Evolutionary conservation across 176 grass and related monocot species (phyloP), one percentile per base, ranked within the genome.

Genomic region (Bonia amplexicaulis): DNA sequence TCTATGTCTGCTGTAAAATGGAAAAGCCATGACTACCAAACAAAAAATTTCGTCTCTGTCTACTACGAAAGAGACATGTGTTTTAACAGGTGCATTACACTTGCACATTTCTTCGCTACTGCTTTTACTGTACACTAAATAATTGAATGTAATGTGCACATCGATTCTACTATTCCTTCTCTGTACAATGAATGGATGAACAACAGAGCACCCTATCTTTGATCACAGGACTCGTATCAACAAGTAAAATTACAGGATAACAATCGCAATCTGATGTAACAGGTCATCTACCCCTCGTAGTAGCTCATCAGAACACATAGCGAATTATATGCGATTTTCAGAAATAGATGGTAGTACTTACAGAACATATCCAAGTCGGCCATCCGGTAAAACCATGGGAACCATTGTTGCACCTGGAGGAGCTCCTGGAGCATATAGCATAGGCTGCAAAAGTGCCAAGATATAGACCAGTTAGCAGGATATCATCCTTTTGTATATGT

Each of bases 331-430:
- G 54, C 26, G 26, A 12, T n/a, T 69, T 79, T 46, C 63, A 60
- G 29, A 41, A 61, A 52, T 15, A 83, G 2, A 73, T 66, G 2
- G 12, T 59, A 68, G 6, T 59, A 78, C 83, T 89, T 86, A 92
- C 87, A 89, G 41, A 47, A 82, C 83, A 22, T 92, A 92, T 86
- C 77, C 87, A 78, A 89, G 74, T 45, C 79, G 79, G 23, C 90
- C 87, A 48, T 92, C 90, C 0, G 90, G 79, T 71, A 92, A 55
- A 37, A 89, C 22, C 90, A 89, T 89, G 15, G 87, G 87, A 19
- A 84, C 69, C 90, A 92, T 92, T 59, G 84, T 40, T 48, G 80
- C 57, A 13, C 83, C 90, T 64, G 82, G 73, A 64, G 78, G 66
- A 57, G 73, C 72, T 68, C 78, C 58, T 75, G 84, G 80, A 79